Conservation (phyloP, 148 eudicot species). For the Persicaria tinctoria region DNA sequence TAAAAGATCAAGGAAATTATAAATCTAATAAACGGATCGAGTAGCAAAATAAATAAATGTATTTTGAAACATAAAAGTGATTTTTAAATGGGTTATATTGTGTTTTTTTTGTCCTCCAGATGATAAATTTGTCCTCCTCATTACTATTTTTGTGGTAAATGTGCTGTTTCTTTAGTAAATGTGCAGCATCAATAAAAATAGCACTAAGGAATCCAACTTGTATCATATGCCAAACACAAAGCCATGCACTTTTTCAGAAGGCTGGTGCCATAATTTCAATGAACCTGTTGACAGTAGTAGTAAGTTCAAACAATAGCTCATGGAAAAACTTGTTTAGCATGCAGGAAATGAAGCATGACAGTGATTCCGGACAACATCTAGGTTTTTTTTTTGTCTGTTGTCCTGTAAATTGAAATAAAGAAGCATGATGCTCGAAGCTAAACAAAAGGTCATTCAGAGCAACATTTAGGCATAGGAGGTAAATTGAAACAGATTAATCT, state of each 20-base stretch:
- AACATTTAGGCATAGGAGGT: background rate
- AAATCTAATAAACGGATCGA: too few relatives aligned
- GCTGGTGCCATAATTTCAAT: conserved; percentile 99
- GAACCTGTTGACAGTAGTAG: conserved; percentile 41
- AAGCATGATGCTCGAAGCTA: background rate
- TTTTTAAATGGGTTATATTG: too few relatives aligned
- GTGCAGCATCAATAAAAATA: too few relatives aligned
- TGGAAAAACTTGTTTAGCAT: background rate
- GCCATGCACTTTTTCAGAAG: conserved; percentile 87
- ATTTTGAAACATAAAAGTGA: too few relatives aligned
- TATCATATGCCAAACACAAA: conserved; percentile 88
- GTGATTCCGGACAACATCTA: conserved; percentile 49
- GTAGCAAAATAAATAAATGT: too few relatives aligned
- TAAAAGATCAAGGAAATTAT: too few relatives aligned
- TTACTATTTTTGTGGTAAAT: too few relatives aligned
- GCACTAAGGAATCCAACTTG: conserved; percentile 34
- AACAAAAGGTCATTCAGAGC: background rate
- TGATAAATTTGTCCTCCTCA: too few relatives aligned
- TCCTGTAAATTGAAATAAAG: conserved; percentile 17
- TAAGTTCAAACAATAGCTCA: background rate
- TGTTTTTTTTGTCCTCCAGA: too few relatives aligned
- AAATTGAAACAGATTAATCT: background rate
- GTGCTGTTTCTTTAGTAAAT: too few relatives aligned
- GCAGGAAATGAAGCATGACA: background rate
- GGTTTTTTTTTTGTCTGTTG: conserved; percentile 51